phyloP scores from a whole-genome alignment of 805 yeast species.

The Candida caryicola region DNA sequence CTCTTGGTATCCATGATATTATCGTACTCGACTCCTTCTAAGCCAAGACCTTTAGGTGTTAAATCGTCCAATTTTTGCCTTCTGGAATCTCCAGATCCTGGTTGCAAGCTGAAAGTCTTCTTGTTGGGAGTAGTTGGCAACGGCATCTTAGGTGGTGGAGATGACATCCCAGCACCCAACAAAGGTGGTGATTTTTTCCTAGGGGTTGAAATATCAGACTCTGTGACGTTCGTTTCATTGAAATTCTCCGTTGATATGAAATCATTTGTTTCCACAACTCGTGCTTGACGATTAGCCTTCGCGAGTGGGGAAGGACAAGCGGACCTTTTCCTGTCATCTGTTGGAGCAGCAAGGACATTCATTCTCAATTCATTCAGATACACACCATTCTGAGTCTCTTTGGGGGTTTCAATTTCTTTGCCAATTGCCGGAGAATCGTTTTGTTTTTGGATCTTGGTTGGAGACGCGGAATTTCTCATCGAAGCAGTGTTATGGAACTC shows the following conservation, averaged over 20 bases:
- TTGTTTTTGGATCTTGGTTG: constrained; percentile 1
- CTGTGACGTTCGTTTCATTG: constrained; percentile 8
- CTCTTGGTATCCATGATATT: background rate
- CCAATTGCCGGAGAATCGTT: background rate
- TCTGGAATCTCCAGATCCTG: constrained; percentile 10
- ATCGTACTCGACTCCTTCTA: constrained; percentile 34
- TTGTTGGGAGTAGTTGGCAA: constrained; percentile 27
- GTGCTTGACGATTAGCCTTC: constrained; percentile 42
- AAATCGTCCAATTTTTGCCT: constrained; percentile 12
- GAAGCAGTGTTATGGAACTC: constrained; percentile 26
- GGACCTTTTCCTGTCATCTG: constrained; percentile 25
- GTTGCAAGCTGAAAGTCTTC: constrained; percentile 11
- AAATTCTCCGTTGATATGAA: constrained; percentile 12
- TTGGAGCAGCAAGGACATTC: constrained; percentile 9
- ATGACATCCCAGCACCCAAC: constrained; percentile 14
- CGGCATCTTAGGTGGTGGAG: constrained; percentile 41
- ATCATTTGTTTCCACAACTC: constrained; percentile 40
- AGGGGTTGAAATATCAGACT: constrained; percentile 14
- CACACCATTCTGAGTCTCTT: background rate
- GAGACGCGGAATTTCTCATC: constrained; percentile 3
- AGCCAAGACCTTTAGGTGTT: constrained; percentile 37
- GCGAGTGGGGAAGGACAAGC: constrained; percentile 41
- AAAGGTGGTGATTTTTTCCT: constrained; percentile 4
- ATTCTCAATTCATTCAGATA: constrained; percentile 3
- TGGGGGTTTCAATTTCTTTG: background rate